phyloP scores from a whole-genome alignment of 2,329 filamentous ascomycete genomes.

The Monosporascus sp. region DNA sequence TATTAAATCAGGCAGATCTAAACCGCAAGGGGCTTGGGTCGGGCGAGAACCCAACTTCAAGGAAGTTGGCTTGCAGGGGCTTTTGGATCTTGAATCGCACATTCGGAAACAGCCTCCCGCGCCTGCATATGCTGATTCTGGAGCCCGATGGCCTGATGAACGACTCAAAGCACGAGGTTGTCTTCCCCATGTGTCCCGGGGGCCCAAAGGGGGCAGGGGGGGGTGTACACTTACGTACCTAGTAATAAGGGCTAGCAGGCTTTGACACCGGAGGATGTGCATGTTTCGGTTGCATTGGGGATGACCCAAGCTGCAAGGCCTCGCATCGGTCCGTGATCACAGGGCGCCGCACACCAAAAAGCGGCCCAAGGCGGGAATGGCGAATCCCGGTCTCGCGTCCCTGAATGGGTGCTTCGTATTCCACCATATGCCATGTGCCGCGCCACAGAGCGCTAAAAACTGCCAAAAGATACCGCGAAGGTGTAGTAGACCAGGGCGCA shows the following conservation, averaged over 20 bases:
- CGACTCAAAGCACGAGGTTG: no score
- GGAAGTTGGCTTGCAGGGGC: not conserved
- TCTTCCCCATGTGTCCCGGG: no score
- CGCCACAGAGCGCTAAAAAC: no score
- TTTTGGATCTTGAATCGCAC: conserved; percentile 1
- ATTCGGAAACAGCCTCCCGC: not conserved
- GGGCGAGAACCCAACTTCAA: no score
- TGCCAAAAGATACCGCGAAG: no score
- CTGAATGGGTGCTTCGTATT: no score
- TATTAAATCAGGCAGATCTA: no score
- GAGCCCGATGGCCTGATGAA: not conserved
- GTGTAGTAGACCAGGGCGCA: no score
- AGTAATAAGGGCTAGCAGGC: not conserved
- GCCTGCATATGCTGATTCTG: not conserved
- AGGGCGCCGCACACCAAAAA: conserved; percentile 21
- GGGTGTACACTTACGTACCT: no score
- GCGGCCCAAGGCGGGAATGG: conserved; percentile 8
- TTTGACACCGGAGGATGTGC: conserved; percentile 1
- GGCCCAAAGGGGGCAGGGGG: no score
- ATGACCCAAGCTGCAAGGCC: conserved; percentile 18
- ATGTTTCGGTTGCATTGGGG: conserved; percentile 5
- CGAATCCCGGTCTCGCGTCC: not conserved
- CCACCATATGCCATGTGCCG: no score
- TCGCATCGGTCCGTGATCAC: conserved; percentile 30
- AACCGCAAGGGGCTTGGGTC: no score